phyloP scores from a whole-genome alignment of 192 early-diverging fungal species.

The Linnemannia hyalina region DNA sequence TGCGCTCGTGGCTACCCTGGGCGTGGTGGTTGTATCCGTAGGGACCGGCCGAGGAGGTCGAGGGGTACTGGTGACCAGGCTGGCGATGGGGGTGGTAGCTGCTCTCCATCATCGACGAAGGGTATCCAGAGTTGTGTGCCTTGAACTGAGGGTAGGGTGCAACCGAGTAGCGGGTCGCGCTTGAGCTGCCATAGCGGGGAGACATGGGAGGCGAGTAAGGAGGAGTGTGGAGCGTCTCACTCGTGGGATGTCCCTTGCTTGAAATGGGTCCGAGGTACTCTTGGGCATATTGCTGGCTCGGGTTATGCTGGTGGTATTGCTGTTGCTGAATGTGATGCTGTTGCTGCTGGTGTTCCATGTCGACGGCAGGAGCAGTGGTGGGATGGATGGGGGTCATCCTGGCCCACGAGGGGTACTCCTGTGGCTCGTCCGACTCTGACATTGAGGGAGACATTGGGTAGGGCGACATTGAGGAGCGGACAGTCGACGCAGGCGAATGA shows the following conservation, averaged over 20 bases:
- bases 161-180: constrained; percentile 18
- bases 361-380: background rate
- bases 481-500: constrained; percentile 35
- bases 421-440: constrained; percentile 50
- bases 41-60: background rate
- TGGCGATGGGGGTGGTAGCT: constrained; percentile 41
- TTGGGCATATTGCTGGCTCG: background rate
- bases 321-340: constrained; percentile 18
- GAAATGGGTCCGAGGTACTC: constrained; percentile 20
- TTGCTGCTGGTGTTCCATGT: background rate
- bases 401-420: constrained; percentile 50
- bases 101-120: constrained; percentile 57
- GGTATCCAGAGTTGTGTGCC: constrained; percentile 16
- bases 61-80: constrained; percentile 17
- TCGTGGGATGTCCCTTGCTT: constrained; percentile 13
- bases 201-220: constrained; percentile 55
- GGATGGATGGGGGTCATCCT: constrained; percentile 50
- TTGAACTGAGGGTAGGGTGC: constrained; percentile 46
- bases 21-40: constrained; percentile 19
- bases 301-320: constrained; percentile 8
- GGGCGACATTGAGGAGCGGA: constrained; percentile 48
- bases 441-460: constrained; percentile 49
- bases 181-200: constrained; percentile 32
- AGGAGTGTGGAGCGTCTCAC: constrained; percentile 34
- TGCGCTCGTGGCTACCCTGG: constrained; percentile 8